These are phyloP conservation scores for Albophoma yamanashiensis DNA, from an alignment of 2,329 filamentous ascomycete species.

Conservation along the genomic window DNA sequence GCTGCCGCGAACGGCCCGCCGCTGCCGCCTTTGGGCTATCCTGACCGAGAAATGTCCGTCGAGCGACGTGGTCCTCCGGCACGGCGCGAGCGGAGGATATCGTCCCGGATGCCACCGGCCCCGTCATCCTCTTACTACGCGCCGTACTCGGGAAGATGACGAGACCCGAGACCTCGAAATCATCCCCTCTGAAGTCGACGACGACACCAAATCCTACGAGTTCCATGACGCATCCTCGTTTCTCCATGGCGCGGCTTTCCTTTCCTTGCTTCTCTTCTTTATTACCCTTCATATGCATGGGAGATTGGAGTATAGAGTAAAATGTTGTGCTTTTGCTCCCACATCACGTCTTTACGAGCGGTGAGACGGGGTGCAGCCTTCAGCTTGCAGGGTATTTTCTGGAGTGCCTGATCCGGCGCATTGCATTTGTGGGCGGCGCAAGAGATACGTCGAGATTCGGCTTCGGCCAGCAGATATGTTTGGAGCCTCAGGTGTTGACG, in stretches of 20 bases:
- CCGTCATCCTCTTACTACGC: neutral
- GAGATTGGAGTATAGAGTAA: neutral
- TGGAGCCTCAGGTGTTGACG: neutral
- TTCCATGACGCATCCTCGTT: neutral
- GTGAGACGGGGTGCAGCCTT: neutral
- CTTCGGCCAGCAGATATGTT: neutral
- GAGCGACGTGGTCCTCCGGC: neutral
- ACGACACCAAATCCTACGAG: neutral
- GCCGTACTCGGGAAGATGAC: neutral
- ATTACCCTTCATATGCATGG: neutral
- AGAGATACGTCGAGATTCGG: neutral
- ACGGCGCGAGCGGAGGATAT: neutral
- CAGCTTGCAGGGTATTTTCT: neutral
- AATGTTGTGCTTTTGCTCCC: neutral
- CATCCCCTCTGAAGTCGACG: neutral
- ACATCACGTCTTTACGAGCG: neutral
- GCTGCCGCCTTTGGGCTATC: constrained; percentile 4
- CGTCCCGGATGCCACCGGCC: neutral
- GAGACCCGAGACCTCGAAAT: neutral
- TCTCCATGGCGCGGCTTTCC: neutral
- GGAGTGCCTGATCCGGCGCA: neutral
- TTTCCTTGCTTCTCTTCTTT: neutral
- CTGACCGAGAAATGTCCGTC: constrained; percentile 10
- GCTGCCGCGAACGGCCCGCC: constrained; percentile 2
- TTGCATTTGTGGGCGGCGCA: neutral